Percentiles rank a stretch among this genome's conserved stretches.
phyloP scores from a whole-genome alignment of 106 monocot genomes.

The Amphibolis antarctica region DNA sequence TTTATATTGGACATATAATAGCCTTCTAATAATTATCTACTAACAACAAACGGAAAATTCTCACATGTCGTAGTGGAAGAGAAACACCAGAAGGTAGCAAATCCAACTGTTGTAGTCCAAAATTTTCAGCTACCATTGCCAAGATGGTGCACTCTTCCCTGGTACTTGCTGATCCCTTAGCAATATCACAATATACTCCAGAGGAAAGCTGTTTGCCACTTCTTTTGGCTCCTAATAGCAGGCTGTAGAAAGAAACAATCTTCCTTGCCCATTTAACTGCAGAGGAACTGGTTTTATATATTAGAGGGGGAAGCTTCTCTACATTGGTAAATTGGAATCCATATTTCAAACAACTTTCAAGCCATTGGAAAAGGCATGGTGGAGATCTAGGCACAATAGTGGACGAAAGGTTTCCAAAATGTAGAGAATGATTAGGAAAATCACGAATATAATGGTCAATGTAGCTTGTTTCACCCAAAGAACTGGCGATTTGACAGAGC shows the following conservation, averaged over 20 bases:
- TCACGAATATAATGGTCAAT: constrained; percentile 83
- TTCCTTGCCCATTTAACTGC: constrained; percentile 66
- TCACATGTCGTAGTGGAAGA: constrained; percentile 88
- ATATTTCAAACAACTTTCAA: constrained; percentile 50
- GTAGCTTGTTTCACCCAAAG: constrained; percentile 53
- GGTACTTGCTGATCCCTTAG: constrained; percentile 53
- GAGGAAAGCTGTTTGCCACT: constrained; percentile 47
- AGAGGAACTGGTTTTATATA: constrained; percentile 36
- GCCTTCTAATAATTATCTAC: background rate
- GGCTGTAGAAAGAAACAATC: constrained; percentile 66
- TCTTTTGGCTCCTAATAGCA: constrained; percentile 68
- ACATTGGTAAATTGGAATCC: constrained; percentile 31
- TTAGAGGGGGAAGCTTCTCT: constrained; percentile 48
- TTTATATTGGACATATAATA: no score
- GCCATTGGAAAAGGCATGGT: constrained; percentile 64
- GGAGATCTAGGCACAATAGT: constrained; percentile 31
- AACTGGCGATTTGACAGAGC: constrained; percentile 47
- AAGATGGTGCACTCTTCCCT: constrained; percentile 68
- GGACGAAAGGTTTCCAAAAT: constrained; percentile 24
- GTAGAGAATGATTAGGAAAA: constrained; percentile 42
- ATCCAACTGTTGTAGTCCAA: constrained; percentile 82
- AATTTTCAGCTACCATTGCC: constrained; percentile 89
- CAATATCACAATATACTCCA: constrained; percentile 62
- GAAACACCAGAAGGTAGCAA: constrained; percentile 82
- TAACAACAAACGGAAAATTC: constrained; percentile 3